Evolutionary conservation across 106 monocot genomes (phyloP).

Genomic region (Alisma plantagoaquatica): DNA sequence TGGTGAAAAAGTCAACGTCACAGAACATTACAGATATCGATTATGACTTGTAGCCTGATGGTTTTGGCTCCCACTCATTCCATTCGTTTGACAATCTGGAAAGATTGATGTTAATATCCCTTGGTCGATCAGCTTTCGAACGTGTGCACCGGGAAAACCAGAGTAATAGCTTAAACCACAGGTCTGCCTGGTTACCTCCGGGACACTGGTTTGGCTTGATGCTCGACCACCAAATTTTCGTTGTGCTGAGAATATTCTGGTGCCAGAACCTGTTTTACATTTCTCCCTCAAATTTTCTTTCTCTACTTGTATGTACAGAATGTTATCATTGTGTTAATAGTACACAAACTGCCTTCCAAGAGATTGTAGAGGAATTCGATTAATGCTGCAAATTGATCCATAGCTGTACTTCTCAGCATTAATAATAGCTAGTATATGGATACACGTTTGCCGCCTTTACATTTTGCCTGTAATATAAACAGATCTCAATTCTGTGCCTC

Average conservation of each 20-base stretch:
- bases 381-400: too few relatives aligned
- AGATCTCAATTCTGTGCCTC: too few relatives aligned
- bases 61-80: background rate
- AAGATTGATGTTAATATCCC: background rate
- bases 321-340: too few relatives aligned
- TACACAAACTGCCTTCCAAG: too few relatives aligned
- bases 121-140: background rate
- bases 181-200: background rate
- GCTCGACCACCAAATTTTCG: background rate
- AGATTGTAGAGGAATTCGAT: too few relatives aligned
- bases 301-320: background rate
- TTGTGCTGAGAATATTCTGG: background rate
- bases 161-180: too few relatives aligned
- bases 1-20: constrained; percentile 20
- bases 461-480: too few relatives aligned
- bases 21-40: constrained; percentile 34
- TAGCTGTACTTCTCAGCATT: too few relatives aligned
- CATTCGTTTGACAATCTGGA: too few relatives aligned
- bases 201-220: background rate
- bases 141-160: too few relatives aligned
- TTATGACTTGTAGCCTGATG: constrained; percentile 26
- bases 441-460: too few relatives aligned
- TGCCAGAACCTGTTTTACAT: background rate
- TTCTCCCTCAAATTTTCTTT: background rate
- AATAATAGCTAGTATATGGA: too few relatives aligned